These are phyloP conservation scores for Penicillium sp. DNA, from an alignment of 2,329 filamentous ascomycete species.

Conservation along the genomic window DNA sequence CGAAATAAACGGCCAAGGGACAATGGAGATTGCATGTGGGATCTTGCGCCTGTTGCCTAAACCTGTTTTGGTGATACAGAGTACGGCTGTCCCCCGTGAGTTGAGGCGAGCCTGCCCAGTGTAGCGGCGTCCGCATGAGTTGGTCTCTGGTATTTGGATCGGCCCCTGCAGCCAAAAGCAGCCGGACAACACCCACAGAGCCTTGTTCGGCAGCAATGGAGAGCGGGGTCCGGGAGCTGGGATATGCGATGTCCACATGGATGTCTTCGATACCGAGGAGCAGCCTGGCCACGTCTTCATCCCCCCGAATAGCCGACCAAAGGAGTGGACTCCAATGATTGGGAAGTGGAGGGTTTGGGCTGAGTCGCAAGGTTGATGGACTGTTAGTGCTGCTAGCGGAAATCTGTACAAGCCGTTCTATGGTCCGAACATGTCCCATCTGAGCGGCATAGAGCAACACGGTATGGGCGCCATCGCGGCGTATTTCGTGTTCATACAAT, in stretches of 20 bases:
- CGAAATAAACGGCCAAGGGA: conserved; percentile 3
- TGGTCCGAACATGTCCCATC: conserved; percentile 1
- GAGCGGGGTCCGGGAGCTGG: neutral
- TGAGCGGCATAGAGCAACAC: neutral
- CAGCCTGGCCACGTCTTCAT: neutral
- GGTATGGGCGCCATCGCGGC: neutral
- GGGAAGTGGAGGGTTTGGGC: neutral
- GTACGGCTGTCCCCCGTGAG: neutral
- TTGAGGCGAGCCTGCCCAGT: conserved; percentile 7
- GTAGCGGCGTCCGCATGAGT: conserved; percentile 4
- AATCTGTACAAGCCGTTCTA: conserved; percentile 1
- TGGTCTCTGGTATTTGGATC: conserved; percentile 8
- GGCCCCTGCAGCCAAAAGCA: conserved; percentile 6
- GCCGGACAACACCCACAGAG: neutral
- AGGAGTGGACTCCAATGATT: conserved; percentile 2
- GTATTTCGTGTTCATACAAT: conserved; percentile 1
- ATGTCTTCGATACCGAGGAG: neutral
- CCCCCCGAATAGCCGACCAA: conserved; percentile 1
- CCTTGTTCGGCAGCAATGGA: conserved; percentile 10
- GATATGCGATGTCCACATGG: neutral
- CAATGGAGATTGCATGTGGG: neutral
- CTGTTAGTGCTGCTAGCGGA: neutral
- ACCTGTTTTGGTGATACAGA: neutral
- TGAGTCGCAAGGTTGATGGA: neutral
- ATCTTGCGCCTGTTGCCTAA: neutral